A percentile compares a stretch with the other conserved stretches of the same genome.
Conservation (phyloP, 139 green algal genomes). For the Chlamydomonas asymmetrica region DNA sequence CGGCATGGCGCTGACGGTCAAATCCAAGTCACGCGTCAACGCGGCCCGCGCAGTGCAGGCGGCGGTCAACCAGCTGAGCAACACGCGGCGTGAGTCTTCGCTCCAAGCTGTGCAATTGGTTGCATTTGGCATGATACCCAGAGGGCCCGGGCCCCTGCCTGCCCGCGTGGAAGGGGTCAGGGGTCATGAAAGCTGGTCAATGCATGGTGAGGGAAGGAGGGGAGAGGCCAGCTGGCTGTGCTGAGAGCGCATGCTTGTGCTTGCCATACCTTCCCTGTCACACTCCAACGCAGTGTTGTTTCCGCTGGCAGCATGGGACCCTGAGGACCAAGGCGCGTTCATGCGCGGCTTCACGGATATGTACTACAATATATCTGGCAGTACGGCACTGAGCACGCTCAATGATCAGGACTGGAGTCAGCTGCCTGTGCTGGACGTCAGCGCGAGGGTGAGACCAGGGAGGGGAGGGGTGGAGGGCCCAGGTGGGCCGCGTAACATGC, state of each 20-base stretch:
- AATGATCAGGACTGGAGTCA: not conserved
- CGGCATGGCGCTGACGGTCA: not conserved
- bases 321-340: not conserved
- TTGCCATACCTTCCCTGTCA: not conserved
- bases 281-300: conserved; percentile 6
- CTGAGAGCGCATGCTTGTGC: not conserved
- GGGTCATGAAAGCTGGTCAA: too few relatives aligned
- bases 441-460: not conserved
- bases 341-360: not conserved
- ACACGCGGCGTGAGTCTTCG: too few relatives aligned
- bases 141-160: too few relatives aligned
- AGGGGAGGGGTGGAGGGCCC: too few relatives aligned
- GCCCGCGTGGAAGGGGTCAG: too few relatives aligned
- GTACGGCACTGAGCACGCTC: not conserved
- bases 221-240: too few relatives aligned
- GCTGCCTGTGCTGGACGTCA: not conserved
- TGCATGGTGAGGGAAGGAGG: too few relatives aligned
- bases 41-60: conserved; percentile 2
- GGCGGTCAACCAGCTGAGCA: not conserved
- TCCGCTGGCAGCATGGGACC: not conserved
- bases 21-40: not conserved
- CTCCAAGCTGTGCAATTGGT: too few relatives aligned
- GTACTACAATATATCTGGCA: too few relatives aligned
- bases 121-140: too few relatives aligned
- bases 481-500: too few relatives aligned